Evolutionary conservation across 495 filamentous ascomycete species (phyloP), one percentile per base, ranked within the genome.

Genomic region (Amorphotheca resinae): DNA sequence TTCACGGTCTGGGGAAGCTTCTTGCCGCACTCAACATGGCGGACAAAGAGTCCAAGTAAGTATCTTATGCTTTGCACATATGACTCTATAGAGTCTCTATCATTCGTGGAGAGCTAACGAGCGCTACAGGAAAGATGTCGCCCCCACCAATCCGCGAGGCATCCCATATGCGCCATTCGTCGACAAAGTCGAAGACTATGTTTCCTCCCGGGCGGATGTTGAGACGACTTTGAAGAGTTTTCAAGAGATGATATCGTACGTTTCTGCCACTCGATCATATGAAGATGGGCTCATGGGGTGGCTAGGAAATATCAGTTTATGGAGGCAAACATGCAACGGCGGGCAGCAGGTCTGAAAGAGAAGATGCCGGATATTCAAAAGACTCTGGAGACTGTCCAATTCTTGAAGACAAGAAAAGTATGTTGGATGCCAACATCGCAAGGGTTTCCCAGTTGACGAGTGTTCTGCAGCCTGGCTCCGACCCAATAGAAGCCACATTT

Each of bases 321-420:
- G 91, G 87, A 96, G 68, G 70, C 80, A 53, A 96, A 95, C 65
- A 84, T 84, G 20, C 79, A 89, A 54, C 70, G 83, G 37, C 77
- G 91, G 35, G 79, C 80, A n/a, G 70, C 69, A 9, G 86, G 87
- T 12, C 65, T 96, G 33, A 82, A 78, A 58, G 91, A 95, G 51
- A 98, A 95, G 70, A 82, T 96, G 54, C 91, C 91, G 0, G 91
- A 98, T 60, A 95, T 98, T 52, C 78, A 82, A 50, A 96, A 95
- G 71, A 95, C 93, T n/a, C 63, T 96, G 49, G 93, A 96, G 25
- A 94, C 84, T 33, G 89, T 95, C 16, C 66, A 65, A 36, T 98
- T 96, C 50, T 59, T 98, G 43, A 76, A 83, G 64, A 63, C 68
- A 21, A 67, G 80, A 48, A 76, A 74, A 63, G 82, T 82, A 59